Evolutionary conservation across 1,139 yeast species (phyloP), one percentile per base, ranked within the genome.

Genomic region (Candida dubliniensis): DNA sequence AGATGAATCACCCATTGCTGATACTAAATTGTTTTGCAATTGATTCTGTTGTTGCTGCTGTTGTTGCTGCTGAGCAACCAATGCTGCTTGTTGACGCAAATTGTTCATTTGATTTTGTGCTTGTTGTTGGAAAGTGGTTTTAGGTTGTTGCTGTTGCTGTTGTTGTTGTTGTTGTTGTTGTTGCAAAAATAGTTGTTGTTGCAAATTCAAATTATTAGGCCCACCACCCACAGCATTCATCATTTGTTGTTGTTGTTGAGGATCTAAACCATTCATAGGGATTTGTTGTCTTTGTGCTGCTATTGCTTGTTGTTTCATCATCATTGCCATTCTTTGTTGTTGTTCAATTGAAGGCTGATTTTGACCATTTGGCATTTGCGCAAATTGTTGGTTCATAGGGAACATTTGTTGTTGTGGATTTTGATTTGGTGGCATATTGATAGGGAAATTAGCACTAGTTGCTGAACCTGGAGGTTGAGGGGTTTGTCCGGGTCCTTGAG

Each of bases 31-130:
- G 40, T 52, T 48, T 18, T 38, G 46, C n/a, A 57, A 47, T 4
- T 55, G 56, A 31, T 52, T 59, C 37, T 51, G 42, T 30, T 44
- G 44, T 31, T 49, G 57, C 6, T 47, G 46, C 23, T 46, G 57
- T n/a, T 42, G 56, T 36, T 55, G 67, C 36, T 59, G 67, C 44
- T 57, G 67, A 27, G 67, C 65, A 12, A 68, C 64, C 12, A 62
- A 67, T 2, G 64, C 65, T 15, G 75, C 71, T 47, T 74, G 79
- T 45, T 74, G 80, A 36, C 81, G 69, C 47, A 76, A 60, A 49
- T 67, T 74, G 49, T 74, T 75, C 81, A 76, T 75, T 56, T 77
- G 81, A 34, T 63, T 63, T 53, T 76, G 81, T 2, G 80, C 80
- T 48, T 73, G 79, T 49, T 73, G 78, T 45, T 76, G 81, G 38